phyloP scores from a whole-genome alignment of 2,329 filamentous ascomycete species.

The Fusarium nodosum region DNA sequence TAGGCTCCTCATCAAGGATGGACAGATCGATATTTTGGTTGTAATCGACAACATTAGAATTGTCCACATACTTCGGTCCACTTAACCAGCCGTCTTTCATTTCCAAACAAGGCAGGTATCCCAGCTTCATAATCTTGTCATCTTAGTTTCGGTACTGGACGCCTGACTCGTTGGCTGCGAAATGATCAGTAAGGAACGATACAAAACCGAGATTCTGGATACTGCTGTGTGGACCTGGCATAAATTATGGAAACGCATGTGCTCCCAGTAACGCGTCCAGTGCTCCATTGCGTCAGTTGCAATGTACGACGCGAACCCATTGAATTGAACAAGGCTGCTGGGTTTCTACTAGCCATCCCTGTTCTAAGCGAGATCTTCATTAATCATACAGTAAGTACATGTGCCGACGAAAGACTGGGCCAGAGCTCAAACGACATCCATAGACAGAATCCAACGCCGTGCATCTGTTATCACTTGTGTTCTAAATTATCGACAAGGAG shows the following conservation, averaged over 20 bases:
- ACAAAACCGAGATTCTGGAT: neutral
- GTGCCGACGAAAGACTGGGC: neutral
- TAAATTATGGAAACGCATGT: too few relatives aligned
- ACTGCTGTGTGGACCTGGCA: neutral
- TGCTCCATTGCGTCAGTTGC: neutral
- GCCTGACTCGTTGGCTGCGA: neutral
- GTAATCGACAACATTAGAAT: neutral
- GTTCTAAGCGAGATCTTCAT: neutral
- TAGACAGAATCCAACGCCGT: neutral
- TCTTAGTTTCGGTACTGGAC: neutral
- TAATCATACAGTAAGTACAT: neutral
- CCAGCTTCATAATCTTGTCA: neutral
- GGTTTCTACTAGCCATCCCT: neutral
- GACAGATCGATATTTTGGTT: constrained; percentile 21
- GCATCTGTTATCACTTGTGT: neutral
- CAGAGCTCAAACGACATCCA: neutral
- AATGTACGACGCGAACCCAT: neutral
- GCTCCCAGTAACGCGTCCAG: neutral
- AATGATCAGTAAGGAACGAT: neutral
- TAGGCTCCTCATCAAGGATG: neutral
- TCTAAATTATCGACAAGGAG: neutral
- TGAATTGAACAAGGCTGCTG: neutral
- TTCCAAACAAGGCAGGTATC: neutral
- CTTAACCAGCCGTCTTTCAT: neutral
- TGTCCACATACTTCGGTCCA: constrained; percentile 1